Conservation (phyloP, 768 basidiomycete species). For the Sutorius australiensis region DNA sequence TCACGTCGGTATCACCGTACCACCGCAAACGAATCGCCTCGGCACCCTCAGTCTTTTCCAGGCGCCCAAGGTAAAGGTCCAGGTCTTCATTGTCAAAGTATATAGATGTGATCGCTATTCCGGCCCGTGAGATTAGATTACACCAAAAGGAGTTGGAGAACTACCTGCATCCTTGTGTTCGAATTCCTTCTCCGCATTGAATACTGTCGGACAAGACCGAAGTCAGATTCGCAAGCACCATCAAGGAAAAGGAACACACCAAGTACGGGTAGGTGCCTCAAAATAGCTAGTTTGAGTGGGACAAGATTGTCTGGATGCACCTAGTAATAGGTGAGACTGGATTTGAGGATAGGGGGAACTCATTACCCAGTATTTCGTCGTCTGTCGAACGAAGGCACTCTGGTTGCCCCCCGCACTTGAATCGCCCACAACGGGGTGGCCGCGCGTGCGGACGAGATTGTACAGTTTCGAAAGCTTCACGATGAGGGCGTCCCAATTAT, state of each 20-base stretch:
- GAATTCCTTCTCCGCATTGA: constrained; percentile 91
- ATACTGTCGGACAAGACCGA: constrained; percentile 51
- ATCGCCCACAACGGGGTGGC: constrained; percentile 92
- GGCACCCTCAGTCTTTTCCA: constrained; percentile 98
- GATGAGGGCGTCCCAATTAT: constrained; percentile 93
- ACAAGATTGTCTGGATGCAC: constrained; percentile 94
- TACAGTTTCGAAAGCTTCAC: constrained; percentile 94
- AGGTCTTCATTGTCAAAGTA: constrained; percentile 97
- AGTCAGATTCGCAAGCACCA: neutral
- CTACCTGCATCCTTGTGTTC: constrained; percentile 77
- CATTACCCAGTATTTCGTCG: constrained; percentile 96
- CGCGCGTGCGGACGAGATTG: constrained; percentile 91
- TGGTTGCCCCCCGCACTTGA: constrained; percentile 92
- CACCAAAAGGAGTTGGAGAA: constrained; percentile 3
- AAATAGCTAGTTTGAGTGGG: constrained; percentile 87
- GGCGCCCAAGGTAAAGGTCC: constrained; percentile 91
- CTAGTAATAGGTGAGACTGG: constrained; percentile 25
- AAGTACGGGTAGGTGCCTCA: constrained; percentile 89
- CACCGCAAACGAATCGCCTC: constrained; percentile 95
- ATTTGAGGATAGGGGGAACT: neutral
- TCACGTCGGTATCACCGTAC: constrained; percentile 87
- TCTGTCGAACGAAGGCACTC: constrained; percentile 97
- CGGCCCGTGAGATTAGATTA: constrained; percentile 4
- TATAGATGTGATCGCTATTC: constrained; percentile 86
- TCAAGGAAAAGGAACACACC: constrained; percentile 46